Percentiles rank a stretch among this genome's conserved stretches.
These are phyloP conservation scores for Astrothelium macrocarpum DNA, from an alignment of 495 filamentous ascomycete species.

Conservation along the genomic window DNA sequence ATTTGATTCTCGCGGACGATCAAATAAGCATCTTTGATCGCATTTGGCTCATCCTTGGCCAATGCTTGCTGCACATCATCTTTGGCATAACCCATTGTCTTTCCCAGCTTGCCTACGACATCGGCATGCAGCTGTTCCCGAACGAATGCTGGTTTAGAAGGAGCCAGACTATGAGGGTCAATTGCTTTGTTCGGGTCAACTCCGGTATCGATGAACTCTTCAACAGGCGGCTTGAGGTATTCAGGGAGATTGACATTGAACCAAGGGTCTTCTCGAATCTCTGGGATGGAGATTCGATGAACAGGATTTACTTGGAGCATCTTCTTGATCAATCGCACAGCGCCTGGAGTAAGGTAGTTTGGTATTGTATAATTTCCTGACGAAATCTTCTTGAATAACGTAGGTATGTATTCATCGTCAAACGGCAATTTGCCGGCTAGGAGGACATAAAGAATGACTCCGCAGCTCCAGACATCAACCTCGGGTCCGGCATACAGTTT, in stretches of 20 bases:
- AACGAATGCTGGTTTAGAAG: constrained; percentile 63
- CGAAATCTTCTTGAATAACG: constrained; percentile 80
- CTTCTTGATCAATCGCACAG: constrained; percentile 72
- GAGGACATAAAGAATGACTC: constrained; percentile 94
- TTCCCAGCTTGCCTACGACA: constrained; percentile 87
- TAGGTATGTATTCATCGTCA: constrained; percentile 91
- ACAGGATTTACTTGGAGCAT: constrained; percentile 95
- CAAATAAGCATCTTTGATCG: constrained; percentile 97
- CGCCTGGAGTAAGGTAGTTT: constrained; percentile 74
- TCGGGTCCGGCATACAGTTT: constrained; percentile 97
- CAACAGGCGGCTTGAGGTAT: constrained; percentile 80
- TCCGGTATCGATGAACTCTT: constrained; percentile 89
- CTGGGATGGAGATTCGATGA: constrained; percentile 82
- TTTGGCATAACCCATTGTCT: constrained; percentile 94
- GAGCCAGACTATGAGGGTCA: constrained; percentile 64
- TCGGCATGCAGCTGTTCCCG: constrained; percentile 84
- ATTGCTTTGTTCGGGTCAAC: constrained; percentile 85
- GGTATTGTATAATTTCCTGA: constrained; percentile 84
- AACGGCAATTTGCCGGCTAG: constrained; percentile 87
- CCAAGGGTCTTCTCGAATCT: constrained; percentile 92
- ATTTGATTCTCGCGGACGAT: constrained; percentile 96
- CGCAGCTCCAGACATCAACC: constrained; percentile 98
- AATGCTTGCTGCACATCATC: constrained; percentile 93
- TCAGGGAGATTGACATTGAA: constrained; percentile 75
- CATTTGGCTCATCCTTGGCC: constrained; percentile 81